These are phyloP conservation scores for Penicillium sp. DNA, from an alignment of 2,329 filamentous ascomycete genomes.

Conservation along the genomic window DNA sequence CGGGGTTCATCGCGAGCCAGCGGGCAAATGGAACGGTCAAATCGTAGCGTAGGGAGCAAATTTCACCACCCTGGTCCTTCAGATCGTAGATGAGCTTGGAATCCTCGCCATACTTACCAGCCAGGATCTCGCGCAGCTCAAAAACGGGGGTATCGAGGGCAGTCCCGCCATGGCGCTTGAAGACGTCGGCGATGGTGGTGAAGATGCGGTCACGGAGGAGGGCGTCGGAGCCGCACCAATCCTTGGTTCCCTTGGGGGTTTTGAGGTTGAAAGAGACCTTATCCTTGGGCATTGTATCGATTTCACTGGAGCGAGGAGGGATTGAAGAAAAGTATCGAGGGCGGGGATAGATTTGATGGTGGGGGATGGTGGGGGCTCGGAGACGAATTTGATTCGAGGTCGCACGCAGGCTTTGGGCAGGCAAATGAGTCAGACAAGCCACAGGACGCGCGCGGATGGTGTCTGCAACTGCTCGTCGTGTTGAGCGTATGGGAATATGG, in stretches of 20 bases:
- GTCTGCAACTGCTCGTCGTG: conserved; percentile 31
- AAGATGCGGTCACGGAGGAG: conserved; percentile 80
- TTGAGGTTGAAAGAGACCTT: conserved; percentile 66
- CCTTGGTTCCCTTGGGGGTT: conserved; percentile 86
- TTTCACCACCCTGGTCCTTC: conserved; percentile 81
- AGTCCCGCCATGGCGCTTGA: conserved; percentile 78
- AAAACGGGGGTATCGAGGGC: conserved; percentile 81
- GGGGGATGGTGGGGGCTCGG: conserved; percentile 29
- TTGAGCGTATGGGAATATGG: conserved; percentile 25
- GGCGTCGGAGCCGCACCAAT: conserved; percentile 78
- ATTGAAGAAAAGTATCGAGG: conserved; percentile 25
- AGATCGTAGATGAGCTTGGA: conserved; percentile 90
- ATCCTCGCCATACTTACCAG: conserved; percentile 90
- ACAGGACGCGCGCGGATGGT: conserved; percentile 13
- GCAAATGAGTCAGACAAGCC: conserved; percentile 19
- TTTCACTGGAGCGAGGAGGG: conserved; percentile 14
- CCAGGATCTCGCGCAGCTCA: conserved; percentile 79
- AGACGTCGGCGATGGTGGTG: conserved; percentile 70
- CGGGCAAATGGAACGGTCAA: conserved; percentile 87
- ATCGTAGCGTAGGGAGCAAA: conserved; percentile 81
- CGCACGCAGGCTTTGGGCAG: conserved; percentile 18
- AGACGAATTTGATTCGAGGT: conserved; percentile 29
- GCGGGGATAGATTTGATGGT: conserved; percentile 27
- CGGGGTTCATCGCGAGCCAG: conserved; percentile 87
- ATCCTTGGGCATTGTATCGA: conserved; percentile 35